Conservation (phyloP, 1,284 basidiomycete species). For the Ustilago trichophora region DNA sequence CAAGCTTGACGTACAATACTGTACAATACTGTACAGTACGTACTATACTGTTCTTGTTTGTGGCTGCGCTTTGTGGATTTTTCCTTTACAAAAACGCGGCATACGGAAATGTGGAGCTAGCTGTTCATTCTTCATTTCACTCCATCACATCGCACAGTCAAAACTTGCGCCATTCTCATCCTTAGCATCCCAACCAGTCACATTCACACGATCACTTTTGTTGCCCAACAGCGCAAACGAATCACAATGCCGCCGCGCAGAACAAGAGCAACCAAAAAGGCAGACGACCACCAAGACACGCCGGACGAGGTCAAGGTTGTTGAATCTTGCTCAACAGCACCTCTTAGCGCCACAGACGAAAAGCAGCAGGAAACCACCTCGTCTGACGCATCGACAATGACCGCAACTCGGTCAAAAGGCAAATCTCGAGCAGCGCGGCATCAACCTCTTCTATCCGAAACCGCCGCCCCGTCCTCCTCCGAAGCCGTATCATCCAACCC, state of each 20-base stretch:
- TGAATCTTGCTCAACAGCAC: no score
- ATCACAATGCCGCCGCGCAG: conserved; percentile 29
- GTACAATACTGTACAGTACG: no score
- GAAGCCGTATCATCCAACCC: background rate
- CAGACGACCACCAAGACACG: background rate
- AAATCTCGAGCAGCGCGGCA: conserved; percentile 27
- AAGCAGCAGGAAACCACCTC: background rate
- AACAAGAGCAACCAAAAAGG: conserved; percentile 25
- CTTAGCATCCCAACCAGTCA: no score
- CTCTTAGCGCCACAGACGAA: no score
- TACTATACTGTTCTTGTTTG: no score
- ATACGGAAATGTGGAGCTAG: conserved; percentile 17
- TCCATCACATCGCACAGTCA: conserved; percentile 4
- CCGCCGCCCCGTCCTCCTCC: no score
- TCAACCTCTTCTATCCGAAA: conserved; percentile 14
- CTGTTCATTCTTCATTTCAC: background rate
- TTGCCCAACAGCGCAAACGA: conserved; percentile 10
- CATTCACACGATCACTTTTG: no score
- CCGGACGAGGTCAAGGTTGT: background rate
- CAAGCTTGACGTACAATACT: no score
- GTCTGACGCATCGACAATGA: background rate
- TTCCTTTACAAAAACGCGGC: background rate
- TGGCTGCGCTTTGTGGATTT: no score
- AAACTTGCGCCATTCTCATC: no score
- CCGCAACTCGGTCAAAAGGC: conserved; percentile 8